Base-by-base conservation (phyloP, 441 rosid species). In the Pelargonium hybrid region DNA sequence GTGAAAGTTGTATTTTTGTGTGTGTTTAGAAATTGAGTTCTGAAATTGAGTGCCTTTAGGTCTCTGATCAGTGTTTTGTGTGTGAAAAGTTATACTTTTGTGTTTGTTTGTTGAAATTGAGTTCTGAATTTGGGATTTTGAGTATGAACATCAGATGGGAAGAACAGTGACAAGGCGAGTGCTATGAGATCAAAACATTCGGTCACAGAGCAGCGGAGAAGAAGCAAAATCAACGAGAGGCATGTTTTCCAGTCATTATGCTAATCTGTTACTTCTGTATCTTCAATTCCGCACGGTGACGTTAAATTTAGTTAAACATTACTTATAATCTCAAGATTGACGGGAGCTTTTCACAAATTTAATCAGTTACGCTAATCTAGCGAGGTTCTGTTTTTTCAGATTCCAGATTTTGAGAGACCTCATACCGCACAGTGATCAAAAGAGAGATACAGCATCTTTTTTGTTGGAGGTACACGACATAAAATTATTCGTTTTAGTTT, bases 401-500 rank as follows among this genome's bases (percentile, higher is more conserved):
- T 57, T 57, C 21, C 64, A 57, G 13, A 57, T 57, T 7, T 57
- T 57, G 64, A 57, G 64, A 57, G 64, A 57, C 5, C 64, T 57
- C 31, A 57, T 57, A 57, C 64, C 64, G 3, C 26, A 57, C 31
- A 57, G 64, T 57, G 64, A 57, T 21, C 64, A 57, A 57, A 57
- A 57, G 31, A 57, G 64, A 1, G 64, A 57, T 25, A 57, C 64
- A 8, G 64, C 64, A 21, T 57, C 64, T 2, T 57, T 57, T 57
- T 80, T 88, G 54, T 76, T 85, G 72, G 91, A 88, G 93, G 93
- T 87, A 80, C 29, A 34, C 14, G 8, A n/a, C 18, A 0, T 4
- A 3, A 50, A 50, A 11, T 4, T 4, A n/a, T 50, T 50, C 2
- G 20, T 50, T 50, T 2, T 50, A 50, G 50, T 50, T 41, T 50